Evolutionary conservation across 352 stramenopile genomes (phyloP), one percentile per base, ranked within the genome.

Genomic region (Phytophthora sansomeana): DNA sequence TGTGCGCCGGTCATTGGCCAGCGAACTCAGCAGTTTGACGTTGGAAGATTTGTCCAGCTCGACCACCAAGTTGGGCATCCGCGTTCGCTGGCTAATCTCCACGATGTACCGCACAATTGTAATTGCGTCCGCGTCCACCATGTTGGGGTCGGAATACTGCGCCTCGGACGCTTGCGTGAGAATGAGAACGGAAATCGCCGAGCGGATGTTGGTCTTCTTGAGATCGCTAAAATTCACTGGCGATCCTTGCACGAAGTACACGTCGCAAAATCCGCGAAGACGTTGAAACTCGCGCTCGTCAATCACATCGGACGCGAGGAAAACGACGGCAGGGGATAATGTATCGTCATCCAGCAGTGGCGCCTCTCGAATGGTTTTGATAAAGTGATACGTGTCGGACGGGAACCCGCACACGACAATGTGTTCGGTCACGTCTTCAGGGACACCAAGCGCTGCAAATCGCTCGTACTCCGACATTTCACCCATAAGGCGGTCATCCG

Each of bases 41-140:
- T 94, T 94, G 14, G 83, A 89, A 4, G 83, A 69, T 14, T 87
- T 85, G 29, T 88, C 85, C 0, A 94, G 60, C 46, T 94, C 86
- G 1, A 92, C 82, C 0, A 94, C 77, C 17, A 94, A 62, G 41
- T 92, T 94, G 1, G 81, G 84, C 74, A 91, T 89, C 19, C 58
- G 55, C 5, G 74, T 78, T 21, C 77, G 81, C 56, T 91, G 82
- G 30, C 77, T 90, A 55, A 90, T 92, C 75, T 94, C 86, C 13
- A 94, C 77, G 21, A 94, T 94, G 54, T 91, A 92, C 1, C 83
- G 82, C 60, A 94, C 72, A 29, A 83, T 91, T 6, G 86, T 94
- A 63, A 94, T 94, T 9, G 86, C 86, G 49, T 94, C 81, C 5
- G 86, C 83, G 42, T 94, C 86, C 6, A 94, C 74, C 86, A 94